Conservation (phyloP, 2,329 filamentous ascomycete genomes). For the Epicoccum sorghinum region DNA sequence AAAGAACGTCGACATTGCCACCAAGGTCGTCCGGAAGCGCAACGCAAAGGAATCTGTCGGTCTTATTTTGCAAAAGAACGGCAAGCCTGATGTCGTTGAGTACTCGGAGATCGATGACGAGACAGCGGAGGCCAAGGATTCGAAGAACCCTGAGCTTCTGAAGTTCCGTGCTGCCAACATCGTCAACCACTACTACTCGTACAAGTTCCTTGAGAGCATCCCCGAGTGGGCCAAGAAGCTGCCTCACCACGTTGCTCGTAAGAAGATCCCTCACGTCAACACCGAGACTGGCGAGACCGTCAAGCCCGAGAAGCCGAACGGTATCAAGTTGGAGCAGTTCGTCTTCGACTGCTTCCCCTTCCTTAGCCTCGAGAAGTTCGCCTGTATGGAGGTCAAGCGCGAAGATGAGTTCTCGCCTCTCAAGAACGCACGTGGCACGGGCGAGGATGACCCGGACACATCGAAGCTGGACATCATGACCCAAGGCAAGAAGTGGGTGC, state of each 20-base stretch:
- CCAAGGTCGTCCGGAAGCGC: slow-evolving; percentile 99
- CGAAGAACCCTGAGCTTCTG: slow-evolving; percentile 78
- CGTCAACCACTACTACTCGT: slow-evolving; percentile 99
- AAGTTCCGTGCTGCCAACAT: slow-evolving; percentile 99
- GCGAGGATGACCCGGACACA: slow-evolving; percentile 92
- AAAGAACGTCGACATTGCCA: slow-evolving; percentile 91
- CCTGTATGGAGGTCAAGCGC: slow-evolving; percentile 91
- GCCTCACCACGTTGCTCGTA: slow-evolving; percentile 93
- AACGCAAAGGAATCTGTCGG: slow-evolving; percentile 95
- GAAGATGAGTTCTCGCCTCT: slow-evolving; percentile 98
- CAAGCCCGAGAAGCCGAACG: slow-evolving; percentile 94
- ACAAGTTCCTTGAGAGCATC: slow-evolving; percentile 88
- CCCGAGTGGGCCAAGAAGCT: slow-evolving; percentile 84
- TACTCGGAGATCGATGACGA: slow-evolving; percentile 94
- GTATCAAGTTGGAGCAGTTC: slow-evolving; percentile 98
- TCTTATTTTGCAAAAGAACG: slow-evolving; percentile 92
- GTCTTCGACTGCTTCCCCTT: slow-evolving; percentile 98
- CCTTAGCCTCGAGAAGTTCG: slow-evolving; percentile 85
- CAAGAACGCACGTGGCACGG: slow-evolving; percentile 84
- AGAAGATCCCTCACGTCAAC: slow-evolving; percentile 94
- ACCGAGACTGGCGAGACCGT: slow-evolving; percentile 76
- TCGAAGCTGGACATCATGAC: slow-evolving; percentile 88
- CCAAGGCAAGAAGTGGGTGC: slow-evolving; percentile 86
- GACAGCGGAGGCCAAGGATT: slow-evolving; percentile 87
- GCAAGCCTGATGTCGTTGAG: slow-evolving; percentile 95